phyloP scores from a whole-genome alignment of 805 yeast genomes.

The Vanderwaltozyma yarrowii region DNA sequence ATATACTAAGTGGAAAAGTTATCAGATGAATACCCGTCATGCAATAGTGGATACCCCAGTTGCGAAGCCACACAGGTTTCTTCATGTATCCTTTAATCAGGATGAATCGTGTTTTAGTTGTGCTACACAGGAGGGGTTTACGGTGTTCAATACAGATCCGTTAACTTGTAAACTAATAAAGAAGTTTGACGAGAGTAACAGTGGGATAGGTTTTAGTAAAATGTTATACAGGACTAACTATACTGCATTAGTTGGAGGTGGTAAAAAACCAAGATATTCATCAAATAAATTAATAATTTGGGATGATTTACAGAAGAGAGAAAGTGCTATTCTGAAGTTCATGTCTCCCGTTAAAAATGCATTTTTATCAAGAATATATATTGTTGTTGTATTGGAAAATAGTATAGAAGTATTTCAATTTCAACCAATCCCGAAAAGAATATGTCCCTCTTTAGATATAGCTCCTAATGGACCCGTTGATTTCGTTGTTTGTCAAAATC shows the following conservation, averaged over 20 bases:
- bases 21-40: slow-evolving; percentile 11
- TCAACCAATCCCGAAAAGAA: slow-evolving; percentile 63
- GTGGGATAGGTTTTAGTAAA: slow-evolving; percentile 64
- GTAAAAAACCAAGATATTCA: slow-evolving; percentile 67
- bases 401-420: slow-evolving; percentile 71
- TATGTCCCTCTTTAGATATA: slow-evolving; percentile 25
- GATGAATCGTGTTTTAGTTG: slow-evolving; percentile 85
- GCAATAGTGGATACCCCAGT: slow-evolving; percentile 7
- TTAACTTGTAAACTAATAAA: slow-evolving; percentile 30
- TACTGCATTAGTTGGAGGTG: slow-evolving; percentile 85
- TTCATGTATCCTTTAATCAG: slow-evolving; percentile 70
- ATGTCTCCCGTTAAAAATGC: slow-evolving; percentile 66
- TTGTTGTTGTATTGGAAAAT: slow-evolving; percentile 60
- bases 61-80: slow-evolving; percentile 27
- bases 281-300: slow-evolving; percentile 74
- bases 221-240: slow-evolving; percentile 91
- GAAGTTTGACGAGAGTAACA: slow-evolving; percentile 44
- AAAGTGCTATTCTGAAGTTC: slow-evolving; percentile 65
- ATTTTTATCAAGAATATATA: slow-evolving; percentile 60
- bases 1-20: too few relatives aligned
- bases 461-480: slow-evolving; percentile 17
- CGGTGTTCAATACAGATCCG: slow-evolving; percentile 82
- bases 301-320: slow-evolving; percentile 80
- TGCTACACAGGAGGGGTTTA: slow-evolving; percentile 71
- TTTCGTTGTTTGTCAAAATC: slow-evolving; percentile 14